Evolutionary conservation across 164 flowering plant species (phyloP), one percentile per base, ranked within the genome.

Genomic region (Sedum album): DNA sequence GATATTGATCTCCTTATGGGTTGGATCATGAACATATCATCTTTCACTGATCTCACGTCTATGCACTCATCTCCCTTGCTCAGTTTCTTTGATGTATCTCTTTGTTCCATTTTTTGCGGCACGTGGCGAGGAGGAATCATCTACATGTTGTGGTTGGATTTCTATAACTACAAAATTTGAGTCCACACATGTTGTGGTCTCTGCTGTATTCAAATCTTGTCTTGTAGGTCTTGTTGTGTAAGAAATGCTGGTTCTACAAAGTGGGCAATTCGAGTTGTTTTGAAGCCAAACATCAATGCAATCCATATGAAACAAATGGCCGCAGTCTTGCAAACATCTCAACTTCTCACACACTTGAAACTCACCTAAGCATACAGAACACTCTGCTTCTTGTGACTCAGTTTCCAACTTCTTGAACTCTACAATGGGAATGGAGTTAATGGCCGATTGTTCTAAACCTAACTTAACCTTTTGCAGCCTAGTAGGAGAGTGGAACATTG

Each of bases 21-120:
- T 23, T 66, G 68, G 31, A 66, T 41, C 6, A 5, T 6, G 20
- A 66, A 66, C 28, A 36, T 25, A 42, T 66, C 68, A 53, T 53
- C 60, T 42, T 73, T 70, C 14, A 64, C 53, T 68, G 46, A 41
- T 48, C 84, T 71, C 28, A 68, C 66, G 66, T 79, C 74, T 69
- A 81, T 77, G 60, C 77, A 71, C 71, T 81, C 84, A 69, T 81
- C 82, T n/a, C 82, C 84, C 82, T 70, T 79, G 68, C 76, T 78
- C 15, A 81, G 67, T 64, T 73, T 75, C 7, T 18, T 57, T 55
- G 21, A 61, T 44, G 33, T 66, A 10, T 46, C 14, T 68, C 68
- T 73, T 28, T 63, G 65, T 62, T 73, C 73, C 68, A 53, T 0
- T 13, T 69, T 70, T 23, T 28, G 7, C 30, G 28, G 60, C 60